Conservation (phyloP, 352 stramenopile species). For the Phytophthora pini region DNA sequence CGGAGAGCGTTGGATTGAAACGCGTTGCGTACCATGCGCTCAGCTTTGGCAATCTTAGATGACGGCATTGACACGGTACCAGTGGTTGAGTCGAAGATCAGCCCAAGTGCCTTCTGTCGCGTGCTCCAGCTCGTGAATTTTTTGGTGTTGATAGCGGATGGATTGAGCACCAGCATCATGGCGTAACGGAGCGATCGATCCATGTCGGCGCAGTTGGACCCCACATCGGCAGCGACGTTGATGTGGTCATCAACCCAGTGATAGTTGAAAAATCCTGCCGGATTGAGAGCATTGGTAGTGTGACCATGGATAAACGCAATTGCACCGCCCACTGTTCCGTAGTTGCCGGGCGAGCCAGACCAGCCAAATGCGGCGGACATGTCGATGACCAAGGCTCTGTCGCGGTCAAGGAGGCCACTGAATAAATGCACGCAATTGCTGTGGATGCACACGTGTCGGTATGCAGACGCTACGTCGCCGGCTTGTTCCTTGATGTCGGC, state of each 20-base stretch:
- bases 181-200: conserved; percentile 14
- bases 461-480: conserved; percentile 19
- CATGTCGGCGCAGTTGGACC: conserved; percentile 1
- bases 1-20: background rate
- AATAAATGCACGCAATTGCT: conserved; percentile 14
- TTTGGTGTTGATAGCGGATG: conserved; percentile 26
- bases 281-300: too few species aligned
- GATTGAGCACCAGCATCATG: conserved; percentile 11
- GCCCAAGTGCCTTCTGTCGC: conserved; percentile 12
- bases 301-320: too few species aligned
- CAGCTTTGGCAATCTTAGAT: conserved; percentile 3
- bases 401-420: background rate
- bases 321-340: too few species aligned
- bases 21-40: background rate
- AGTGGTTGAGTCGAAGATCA: conserved; percentile 11
- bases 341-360: too few species aligned
- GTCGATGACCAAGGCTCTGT: conserved; percentile 23
- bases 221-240: conserved; percentile 9
- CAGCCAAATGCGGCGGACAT: too few species aligned
- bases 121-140: conserved; percentile 16
- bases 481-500: conserved; percentile 1
- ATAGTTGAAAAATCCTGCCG: too few species aligned
- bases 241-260: conserved; percentile 27
- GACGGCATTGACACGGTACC: background rate
- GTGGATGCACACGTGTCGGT: conserved; percentile 20